Evolutionary conservation across 23 red algal species (phyloP), one percentile per base, ranked within the genome.

Genomic region (Gracilaria caudata): DNA sequence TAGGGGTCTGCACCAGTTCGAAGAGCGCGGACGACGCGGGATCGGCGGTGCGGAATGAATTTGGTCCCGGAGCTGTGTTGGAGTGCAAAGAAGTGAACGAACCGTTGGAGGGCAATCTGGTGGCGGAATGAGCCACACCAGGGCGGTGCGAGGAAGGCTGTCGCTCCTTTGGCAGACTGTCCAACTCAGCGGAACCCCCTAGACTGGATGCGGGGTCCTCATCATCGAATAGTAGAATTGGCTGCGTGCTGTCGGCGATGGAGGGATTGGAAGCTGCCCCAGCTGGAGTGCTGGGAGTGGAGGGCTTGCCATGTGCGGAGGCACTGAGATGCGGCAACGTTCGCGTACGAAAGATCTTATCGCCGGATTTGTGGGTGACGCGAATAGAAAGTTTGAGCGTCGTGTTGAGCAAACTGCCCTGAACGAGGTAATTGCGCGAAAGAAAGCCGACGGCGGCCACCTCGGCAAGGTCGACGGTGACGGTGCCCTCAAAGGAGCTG

Each of bases 321-420:
- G 72, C 25, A 45, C 58, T 63, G 37, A 63, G 4, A 14, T 80
- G 56, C 23, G 77, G 56, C 21, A 76, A 16, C 21, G 63, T 70
- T 29, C 82, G 82, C 9, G 82, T 86, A 7, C 82, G 82, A 32
- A 86, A 86, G 41, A 86, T 86, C 19, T 86, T 70, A 20, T 86
- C 82, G 1, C 82, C 82, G 2, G 82, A 73, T 66, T 86, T 60
- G 30, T 73, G 63, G 6, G 82, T 86, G 21, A 86, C 87, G 33
- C 87, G 87, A 39, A 91, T 82, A 34, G 87, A 57, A 12, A 91
- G 75, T 20, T 73, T 82, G 43, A 91, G 87, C 0, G 87, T 91
- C 4, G 78, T 82, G 60, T 91, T 91, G 39, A 91, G 77, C 51
- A 91, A 64, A 56, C 65, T 76, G 58, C 76, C 87, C 51, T 91